phyloP scores from a whole-genome alignment of 2,329 filamentous ascomycete genomes.

The Sporothrix brunneoviolacea region DNA sequence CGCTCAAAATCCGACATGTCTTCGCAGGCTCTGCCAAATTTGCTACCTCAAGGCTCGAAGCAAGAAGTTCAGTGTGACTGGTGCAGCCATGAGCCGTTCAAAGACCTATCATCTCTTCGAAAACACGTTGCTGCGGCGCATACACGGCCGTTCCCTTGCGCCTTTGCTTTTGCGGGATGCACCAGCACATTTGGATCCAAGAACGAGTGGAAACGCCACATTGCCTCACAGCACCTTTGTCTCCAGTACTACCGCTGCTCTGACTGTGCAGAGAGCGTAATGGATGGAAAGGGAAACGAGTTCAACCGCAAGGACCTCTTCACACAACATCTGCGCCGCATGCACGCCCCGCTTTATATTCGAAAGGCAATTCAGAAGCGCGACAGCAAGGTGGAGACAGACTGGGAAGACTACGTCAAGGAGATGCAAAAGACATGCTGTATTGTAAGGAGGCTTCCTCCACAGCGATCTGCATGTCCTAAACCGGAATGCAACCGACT shows the following conservation, averaged over 20 bases:
- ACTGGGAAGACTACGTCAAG: slow-evolving; percentile 61
- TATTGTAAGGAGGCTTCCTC: slow-evolving; percentile 60
- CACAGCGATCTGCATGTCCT: slow-evolving; percentile 63
- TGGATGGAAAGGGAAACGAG: slow-evolving; percentile 55
- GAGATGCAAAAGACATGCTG: slow-evolving; percentile 70
- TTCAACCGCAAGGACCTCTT: slow-evolving; percentile 97
- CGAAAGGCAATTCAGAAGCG: slow-evolving; percentile 51
- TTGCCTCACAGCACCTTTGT: slow-evolving; percentile 80
- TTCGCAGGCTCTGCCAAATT: slow-evolving; percentile 6
- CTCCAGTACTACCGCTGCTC: slow-evolving; percentile 60
- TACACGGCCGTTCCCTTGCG: slow-evolving; percentile 73
- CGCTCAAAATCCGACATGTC: slow-evolving; percentile 9
- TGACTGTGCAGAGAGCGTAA: slow-evolving; percentile 46
- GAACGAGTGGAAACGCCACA: slow-evolving; percentile 97
- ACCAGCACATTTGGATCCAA: slow-evolving; percentile 80
- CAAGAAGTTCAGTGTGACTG: slow-evolving; percentile 55
- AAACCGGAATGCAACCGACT: slow-evolving; percentile 62
- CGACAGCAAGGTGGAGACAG: slow-evolving; percentile 51
- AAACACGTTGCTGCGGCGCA: slow-evolving; percentile 64
- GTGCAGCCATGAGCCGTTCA: slow-evolving; percentile 59
- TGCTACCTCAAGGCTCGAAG: slow-evolving; percentile 35
- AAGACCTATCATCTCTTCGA: slow-evolving; percentile 57
- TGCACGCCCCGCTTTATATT: slow-evolving; percentile 72
- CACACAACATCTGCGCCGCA: slow-evolving; percentile 85
- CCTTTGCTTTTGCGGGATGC: slow-evolving; percentile 80